Evolutionary conservation across 352 stramenopile species (phyloP).

Genomic region (Aphanomyces stellatus): DNA sequence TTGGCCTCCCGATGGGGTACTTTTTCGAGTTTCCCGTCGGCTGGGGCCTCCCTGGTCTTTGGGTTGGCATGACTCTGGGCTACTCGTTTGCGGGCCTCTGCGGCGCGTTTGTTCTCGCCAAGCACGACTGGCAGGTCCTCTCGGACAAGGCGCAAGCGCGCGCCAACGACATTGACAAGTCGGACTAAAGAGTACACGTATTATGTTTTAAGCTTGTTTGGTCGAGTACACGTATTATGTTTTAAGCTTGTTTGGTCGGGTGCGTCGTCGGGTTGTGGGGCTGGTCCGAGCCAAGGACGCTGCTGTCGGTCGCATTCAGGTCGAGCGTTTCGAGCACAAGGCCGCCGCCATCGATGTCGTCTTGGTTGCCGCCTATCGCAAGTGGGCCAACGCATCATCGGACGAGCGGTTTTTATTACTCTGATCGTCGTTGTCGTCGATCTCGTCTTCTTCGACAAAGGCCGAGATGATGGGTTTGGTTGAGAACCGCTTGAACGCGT

Average conservation of each 20-base stretch:
- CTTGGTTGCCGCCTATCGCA: background rate
- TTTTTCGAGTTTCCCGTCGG: conserved; percentile 55
- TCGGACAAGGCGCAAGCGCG: conserved; percentile 31
- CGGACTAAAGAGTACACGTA: background rate
- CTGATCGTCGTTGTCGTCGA: background rate
- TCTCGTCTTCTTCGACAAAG: background rate
- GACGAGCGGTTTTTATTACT: no score
- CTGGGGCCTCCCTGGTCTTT: conserved; percentile 66
- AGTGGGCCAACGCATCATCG: background rate
- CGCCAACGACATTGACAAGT: background rate
- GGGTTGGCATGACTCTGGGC: conserved; percentile 50
- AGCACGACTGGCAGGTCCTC: conserved; percentile 26
- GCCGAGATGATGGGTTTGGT: background rate
- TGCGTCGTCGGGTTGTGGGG: no score
- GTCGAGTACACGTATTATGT: background rate
- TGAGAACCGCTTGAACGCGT: background rate
- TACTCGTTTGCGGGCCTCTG: conserved; percentile 2
- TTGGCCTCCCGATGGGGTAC: conserved; percentile 72
- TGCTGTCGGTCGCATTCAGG: background rate
- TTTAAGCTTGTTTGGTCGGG: background rate
- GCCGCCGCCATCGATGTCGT: background rate
- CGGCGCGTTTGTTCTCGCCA: background rate
- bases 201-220: background rate
- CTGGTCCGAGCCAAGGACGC: background rate
- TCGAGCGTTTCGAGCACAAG: background rate